Evolutionary conservation across 2,329 filamentous ascomycete genomes (phyloP), one percentile per base, ranked within the genome.

Genomic region (Clarireedia paspali): DNA sequence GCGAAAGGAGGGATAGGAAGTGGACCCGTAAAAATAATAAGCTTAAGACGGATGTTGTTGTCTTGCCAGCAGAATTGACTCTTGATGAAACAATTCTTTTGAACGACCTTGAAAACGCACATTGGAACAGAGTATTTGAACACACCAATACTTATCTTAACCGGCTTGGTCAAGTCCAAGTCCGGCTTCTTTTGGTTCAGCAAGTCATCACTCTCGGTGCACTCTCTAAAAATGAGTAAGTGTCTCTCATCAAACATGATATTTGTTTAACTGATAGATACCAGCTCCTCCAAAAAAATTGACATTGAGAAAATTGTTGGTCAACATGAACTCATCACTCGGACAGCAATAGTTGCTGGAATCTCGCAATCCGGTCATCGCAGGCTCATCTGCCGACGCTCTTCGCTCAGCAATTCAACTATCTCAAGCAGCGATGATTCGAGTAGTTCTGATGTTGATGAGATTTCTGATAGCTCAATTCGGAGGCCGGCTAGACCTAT

Each of bases 151-250:
- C 48, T 6, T 56, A 48, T 23, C 56, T 60, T 36, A 49, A 55
- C 14, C 48, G 60, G 20, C 52, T 67, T 15, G 56, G 61, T 42
- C 54, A 63, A 10, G 26, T 66, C 20, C 64, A 65, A 42, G 57
- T 63, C 14, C 58, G 62, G 58, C 57, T 65, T 49, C 56, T 66
- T 17, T 52, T 66, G 12, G 57, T 67, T 5, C 59, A 55, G 34
- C 63, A 64, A 30, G 61, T 65, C 36, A 49, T 65, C 23, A 63
- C 57, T 3, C 50, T 65, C 24, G 57, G 60, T 9, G 48, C 49
- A 1, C 27, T 66, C 30, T 61, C 60, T 2, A 57, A 49, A 53
- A 56, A 63, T 42, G 4, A 60, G 62, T 65, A 50, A 58, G 65
- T 59, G n/a, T 27, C 4, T 34, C 24, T 15, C 27, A 24, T 15